Percentiles rank a stretch among this genome's conserved stretches.
Conservation (phyloP, 2,329 filamentous ascomycete species). For the Neofusicoccum kwambonambiense region DNA sequence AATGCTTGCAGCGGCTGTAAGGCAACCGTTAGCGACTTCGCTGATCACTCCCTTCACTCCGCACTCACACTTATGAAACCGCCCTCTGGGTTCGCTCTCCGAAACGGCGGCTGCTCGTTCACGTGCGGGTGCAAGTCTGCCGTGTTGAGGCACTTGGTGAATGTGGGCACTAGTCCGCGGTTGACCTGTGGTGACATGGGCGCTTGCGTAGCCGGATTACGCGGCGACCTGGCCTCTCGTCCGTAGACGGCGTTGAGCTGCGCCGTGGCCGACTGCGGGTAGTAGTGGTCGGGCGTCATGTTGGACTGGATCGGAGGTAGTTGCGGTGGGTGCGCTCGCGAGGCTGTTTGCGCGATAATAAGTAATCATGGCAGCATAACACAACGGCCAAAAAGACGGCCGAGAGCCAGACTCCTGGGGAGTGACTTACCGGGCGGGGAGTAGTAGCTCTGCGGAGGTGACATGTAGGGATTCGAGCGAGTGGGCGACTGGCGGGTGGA, state of each 20-base stretch:
- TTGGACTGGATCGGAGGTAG: slow-evolving; percentile 74
- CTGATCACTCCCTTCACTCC: background rate
- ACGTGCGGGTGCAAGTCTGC: slow-evolving; percentile 78
- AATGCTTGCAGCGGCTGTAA: slow-evolving; percentile 89
- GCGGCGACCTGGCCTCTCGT: slow-evolving; percentile 51
- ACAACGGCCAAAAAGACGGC: slow-evolving; percentile 21
- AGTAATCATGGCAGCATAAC: slow-evolving; percentile 27
- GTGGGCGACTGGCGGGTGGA: slow-evolving; percentile 77
- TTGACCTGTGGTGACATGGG: slow-evolving; percentile 45
- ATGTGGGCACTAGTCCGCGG: slow-evolving; percentile 78
- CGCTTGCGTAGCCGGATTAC: slow-evolving; percentile 50
- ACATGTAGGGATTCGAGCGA: slow-evolving; percentile 60
- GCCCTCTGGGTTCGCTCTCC: slow-evolving; percentile 91
- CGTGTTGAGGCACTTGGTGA: slow-evolving; percentile 71
- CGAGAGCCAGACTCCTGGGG: slow-evolving; percentile 10
- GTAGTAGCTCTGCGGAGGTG: slow-evolving; percentile 58
- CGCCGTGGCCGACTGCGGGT: slow-evolving; percentile 67
- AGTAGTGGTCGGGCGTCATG: slow-evolving; percentile 66
- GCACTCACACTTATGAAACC: slow-evolving; percentile 90
- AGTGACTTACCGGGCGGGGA: slow-evolving; percentile 54
- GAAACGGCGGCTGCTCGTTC: slow-evolving; percentile 83
- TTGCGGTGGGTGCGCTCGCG: slow-evolving; percentile 60
- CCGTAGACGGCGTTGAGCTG: slow-evolving; percentile 68
- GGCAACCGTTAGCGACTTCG: slow-evolving; percentile 20
- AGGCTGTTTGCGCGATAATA: slow-evolving; percentile 31